Base-by-base conservation (phyloP, 179 eudicot species). In the Pouteria campechiana region DNA sequence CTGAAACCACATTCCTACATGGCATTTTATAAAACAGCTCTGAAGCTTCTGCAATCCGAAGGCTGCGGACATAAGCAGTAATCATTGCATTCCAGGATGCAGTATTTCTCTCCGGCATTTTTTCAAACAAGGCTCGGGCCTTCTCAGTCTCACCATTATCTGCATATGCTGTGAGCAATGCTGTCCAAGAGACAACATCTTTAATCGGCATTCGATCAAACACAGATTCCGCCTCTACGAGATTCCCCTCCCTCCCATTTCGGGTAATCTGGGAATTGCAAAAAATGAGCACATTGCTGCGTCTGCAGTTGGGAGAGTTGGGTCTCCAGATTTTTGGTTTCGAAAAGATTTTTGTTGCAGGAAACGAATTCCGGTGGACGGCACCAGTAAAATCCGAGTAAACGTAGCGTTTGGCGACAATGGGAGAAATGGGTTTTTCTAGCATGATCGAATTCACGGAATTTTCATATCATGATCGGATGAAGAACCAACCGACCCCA, bases 41-140 rank as follows among this genome's bases (percentile, higher is more conserved):
- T 43, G 15, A 41, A 33, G 74, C 85, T 24, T 71, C 70, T 22
- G 19, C 55, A 30, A 64, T 15, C 31, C 36, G 17, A 40, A 6
- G 46, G 20, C 37, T 76, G 1, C 63, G 58, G 10, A 53, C 36
- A 51, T 68, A 74, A 10, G 57, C 92, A 3, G 79, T 71, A 5
- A 77, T 69, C 73, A 81, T 78, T 0, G 92, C 86, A 38, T 81
- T 78, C 92, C 86, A 75, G 2, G 93, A 69, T 0, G 76, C 74
- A 30, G 72, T 41, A 47, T 32, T 77, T 45, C 77, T 50, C 20
- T 66, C 61, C 7, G 92, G 82, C 86, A 81, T 78, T 66, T 72
- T 58, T 11, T 81, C 75, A 43, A 81, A 81, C 75, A 78, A 10
- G 28, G 67, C 29, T n/a, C 80, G 80, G 17, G 87, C 86, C 9